phyloP scores from a whole-genome alignment of 176 grass and related monocot genomes.

The Tillandsia leiboldiana region DNA sequence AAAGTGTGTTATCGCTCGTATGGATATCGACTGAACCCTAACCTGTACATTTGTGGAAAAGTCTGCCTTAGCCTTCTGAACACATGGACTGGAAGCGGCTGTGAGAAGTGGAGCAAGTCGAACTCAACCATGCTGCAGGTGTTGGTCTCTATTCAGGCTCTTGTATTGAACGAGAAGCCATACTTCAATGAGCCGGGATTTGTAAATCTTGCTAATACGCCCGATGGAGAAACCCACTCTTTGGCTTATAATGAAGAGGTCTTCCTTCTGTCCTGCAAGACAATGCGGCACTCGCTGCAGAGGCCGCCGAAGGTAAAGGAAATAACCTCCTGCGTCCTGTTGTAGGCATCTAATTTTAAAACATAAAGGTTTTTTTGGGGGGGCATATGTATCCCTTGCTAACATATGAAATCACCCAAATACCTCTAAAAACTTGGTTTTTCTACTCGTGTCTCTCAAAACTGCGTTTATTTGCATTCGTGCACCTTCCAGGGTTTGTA shows the following conservation, averaged over 20 bases:
- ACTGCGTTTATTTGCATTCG: not conserved
- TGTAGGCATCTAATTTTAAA: constrained; percentile 7
- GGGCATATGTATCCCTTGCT: not conserved
- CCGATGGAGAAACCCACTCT: constrained; percentile 26
- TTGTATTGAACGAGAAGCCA: constrained; percentile 81
- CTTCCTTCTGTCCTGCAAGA: constrained; percentile 75
- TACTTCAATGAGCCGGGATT: constrained; percentile 89
- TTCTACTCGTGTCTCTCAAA: not conserved
- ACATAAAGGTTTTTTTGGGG: not conserved
- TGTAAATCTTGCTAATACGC: constrained; percentile 28
- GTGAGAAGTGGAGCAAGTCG: constrained; percentile 71
- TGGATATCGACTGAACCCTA: constrained; percentile 78
- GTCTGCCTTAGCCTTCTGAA: constrained; percentile 86
- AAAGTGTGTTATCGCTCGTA: constrained; percentile 59
- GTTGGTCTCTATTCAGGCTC: constrained; percentile 82
- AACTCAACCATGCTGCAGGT: constrained; percentile 91
- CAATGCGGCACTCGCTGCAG: constrained; percentile 75
- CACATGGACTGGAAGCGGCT: constrained; percentile 62
- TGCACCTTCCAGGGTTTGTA: too few relatives aligned
- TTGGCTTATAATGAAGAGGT: constrained; percentile 49
- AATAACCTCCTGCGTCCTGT: constrained; percentile 9
- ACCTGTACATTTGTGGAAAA: constrained; percentile 75
- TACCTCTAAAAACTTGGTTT: not conserved
- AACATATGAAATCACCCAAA: too few relatives aligned
- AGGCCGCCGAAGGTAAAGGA: constrained; percentile 53